Conservation (phyloP, 192 early-diverging fungal species). For the Backusella sp. region DNA sequence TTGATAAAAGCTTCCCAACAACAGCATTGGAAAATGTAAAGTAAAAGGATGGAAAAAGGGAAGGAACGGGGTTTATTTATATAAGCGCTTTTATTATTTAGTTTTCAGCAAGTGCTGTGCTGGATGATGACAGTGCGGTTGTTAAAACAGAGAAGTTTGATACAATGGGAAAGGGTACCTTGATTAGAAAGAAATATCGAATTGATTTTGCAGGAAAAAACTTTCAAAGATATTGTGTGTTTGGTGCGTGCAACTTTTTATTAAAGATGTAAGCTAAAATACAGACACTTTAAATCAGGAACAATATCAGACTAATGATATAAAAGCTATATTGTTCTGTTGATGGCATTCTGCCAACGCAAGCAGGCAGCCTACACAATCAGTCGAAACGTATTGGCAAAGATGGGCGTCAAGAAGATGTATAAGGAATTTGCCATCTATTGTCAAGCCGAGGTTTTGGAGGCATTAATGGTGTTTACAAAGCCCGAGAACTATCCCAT, state of each 20-base stretch:
- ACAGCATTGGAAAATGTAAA: constrained; percentile 20
- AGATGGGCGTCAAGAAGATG: constrained; percentile 41
- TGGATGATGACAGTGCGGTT: background rate
- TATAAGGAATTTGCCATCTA: constrained; percentile 40
- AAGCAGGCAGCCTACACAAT: constrained; percentile 29
- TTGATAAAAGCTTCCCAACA: constrained; percentile 28
- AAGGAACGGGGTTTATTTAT: background rate
- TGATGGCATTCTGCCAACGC: constrained; percentile 31
- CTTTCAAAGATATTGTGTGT: constrained; percentile 23
- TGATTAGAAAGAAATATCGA: constrained; percentile 19
- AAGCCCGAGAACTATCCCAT: constrained; percentile 57
- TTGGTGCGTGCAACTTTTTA: background rate
- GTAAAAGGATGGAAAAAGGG: background rate
- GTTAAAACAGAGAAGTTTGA: background rate
- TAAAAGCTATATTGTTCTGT: constrained; percentile 30
- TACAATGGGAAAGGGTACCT: background rate
- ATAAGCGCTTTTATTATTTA: background rate
- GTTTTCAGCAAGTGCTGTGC: background rate
- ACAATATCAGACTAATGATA: background rate
- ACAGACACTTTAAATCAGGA: background rate
- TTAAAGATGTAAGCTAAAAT: constrained; percentile 27
- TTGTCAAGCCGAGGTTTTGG: constrained; percentile 38
- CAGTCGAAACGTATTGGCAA: constrained; percentile 27
- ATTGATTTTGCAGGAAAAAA: constrained; percentile 30
- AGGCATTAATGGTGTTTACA: constrained; percentile 53